These are phyloP conservation scores for Carex arenaria DNA, from an alignment of 202 grass and related monocot genomes.

Conservation along the genomic window DNA sequence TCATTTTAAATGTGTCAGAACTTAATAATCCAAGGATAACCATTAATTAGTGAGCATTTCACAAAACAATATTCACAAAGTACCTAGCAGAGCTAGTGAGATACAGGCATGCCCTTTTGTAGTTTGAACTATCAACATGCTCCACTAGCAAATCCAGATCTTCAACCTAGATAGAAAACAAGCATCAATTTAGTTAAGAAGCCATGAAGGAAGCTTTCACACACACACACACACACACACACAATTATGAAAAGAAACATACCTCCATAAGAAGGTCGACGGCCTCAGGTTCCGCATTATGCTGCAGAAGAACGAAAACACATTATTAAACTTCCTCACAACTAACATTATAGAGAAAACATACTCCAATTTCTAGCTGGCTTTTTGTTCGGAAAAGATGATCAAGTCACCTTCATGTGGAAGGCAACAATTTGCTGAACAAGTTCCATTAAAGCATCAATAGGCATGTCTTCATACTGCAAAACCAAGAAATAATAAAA, in stretches of 20 bases:
- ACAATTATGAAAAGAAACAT: neutral
- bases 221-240: neutral
- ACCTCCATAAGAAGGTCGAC: constrained; percentile 99
- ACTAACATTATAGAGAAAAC: constrained; percentile 5
- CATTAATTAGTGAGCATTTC: neutral
- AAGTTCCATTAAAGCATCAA: constrained; percentile 88
- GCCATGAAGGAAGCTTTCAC: neutral
- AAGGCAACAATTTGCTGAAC: constrained; percentile 98
- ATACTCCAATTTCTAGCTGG: neutral
- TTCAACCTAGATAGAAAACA: constrained; percentile 59
- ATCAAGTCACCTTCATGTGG: constrained; percentile 83
- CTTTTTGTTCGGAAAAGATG: neutral
- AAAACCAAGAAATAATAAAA: constrained; percentile 18
- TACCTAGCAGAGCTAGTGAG: constrained; percentile 91
- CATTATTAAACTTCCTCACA: neutral
- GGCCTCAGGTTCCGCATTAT: constrained; percentile 96
- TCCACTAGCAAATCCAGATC: constrained; percentile 96
- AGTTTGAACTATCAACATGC: constrained; percentile 87
- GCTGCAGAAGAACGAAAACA: constrained; percentile 40
- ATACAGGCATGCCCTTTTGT: constrained; percentile 88
- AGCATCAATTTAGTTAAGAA: constrained; percentile 6
- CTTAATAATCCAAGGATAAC: constrained; percentile 5
- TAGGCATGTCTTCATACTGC: constrained; percentile 81
- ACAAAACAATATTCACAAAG: constrained; percentile 1
- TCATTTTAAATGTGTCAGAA: constrained; percentile 19